Conservation (phyloP, 1,139 yeast species). For the Geotrichum candidum region DNA sequence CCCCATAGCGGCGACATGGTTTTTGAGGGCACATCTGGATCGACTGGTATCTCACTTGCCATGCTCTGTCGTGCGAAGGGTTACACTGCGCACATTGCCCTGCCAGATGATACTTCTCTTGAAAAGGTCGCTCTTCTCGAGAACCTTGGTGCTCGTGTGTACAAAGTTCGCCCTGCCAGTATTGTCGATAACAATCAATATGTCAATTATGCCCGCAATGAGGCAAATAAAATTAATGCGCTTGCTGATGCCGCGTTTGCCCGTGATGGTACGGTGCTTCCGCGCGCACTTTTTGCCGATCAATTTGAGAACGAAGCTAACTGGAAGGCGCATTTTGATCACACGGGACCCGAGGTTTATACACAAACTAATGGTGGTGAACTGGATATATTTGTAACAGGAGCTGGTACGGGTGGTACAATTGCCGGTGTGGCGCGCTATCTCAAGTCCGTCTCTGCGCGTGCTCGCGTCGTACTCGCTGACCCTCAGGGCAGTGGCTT, state of each 20-base stretch:
- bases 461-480: constrained; percentile 49
- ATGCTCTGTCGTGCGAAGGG: constrained; percentile 83
- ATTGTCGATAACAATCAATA: constrained; percentile 92
- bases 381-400: constrained; percentile 75
- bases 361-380: constrained; percentile 51
- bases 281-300: constrained; percentile 76
- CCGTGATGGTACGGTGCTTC: constrained; percentile 5
- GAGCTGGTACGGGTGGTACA: constrained; percentile 72
- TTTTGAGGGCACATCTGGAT: constrained; percentile 93
- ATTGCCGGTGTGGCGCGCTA: constrained; percentile 79
- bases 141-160: constrained; percentile 78
- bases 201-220: constrained; percentile 74
- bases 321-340: constrained; percentile 74
- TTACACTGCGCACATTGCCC: constrained; percentile 79
- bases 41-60: constrained; percentile 92
- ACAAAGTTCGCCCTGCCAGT: constrained; percentile 88
- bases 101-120: constrained; percentile 90
- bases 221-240: constrained; percentile 51
- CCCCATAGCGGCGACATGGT: constrained; percentile 60
- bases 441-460: constrained; percentile 44
- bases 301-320: constrained; percentile 91
- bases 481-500: constrained; percentile 97
- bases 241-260: constrained; percentile 30
- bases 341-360: constrained; percentile 90
- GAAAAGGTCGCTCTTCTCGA: constrained; percentile 70